Evolutionary conservation across 2,329 filamentous ascomycete species (phyloP), one percentile per base, ranked within the genome.

Genomic region (Fusarium hostae): DNA sequence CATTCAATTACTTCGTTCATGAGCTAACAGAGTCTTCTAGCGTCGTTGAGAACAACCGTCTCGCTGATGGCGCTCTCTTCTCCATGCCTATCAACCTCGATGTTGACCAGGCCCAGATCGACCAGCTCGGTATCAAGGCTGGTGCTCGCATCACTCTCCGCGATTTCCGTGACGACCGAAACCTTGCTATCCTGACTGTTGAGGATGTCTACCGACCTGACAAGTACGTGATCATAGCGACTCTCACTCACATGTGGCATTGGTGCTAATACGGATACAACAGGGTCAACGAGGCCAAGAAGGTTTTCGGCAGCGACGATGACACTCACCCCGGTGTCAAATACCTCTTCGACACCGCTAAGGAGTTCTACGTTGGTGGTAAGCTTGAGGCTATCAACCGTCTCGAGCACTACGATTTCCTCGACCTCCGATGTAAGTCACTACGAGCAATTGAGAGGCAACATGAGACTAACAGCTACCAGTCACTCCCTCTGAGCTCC

Each of bases 381-480:
- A 98, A 97, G 89, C 86, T 99, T 73, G 94, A 98, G 81, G 96
- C 96, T 70, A 91, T 99, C 81, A 95, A 95, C 88, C 92, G 94
- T 76, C 89, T 97, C 68, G 94, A 97, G 86, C 96, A 99, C 88
- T 99, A 99, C 86, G 96, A 99, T 86, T 98, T 98, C 86, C 94
- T 98, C 76, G 96, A 93, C 79, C 90, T 98, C 66, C 91, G 96
- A 86, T 98, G 93, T 94, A 87, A 83, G 91, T 82, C 35, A 26
- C 24, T 9, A 34, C 41, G 47, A 37, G 28, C 24, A 32, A 50
- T 24, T 22, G 16, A n/a, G 34, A 7, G 13, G 9, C 39, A 35
- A 20, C 30, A 48, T 20, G 9, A 44, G 41, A 39, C 73, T 78
- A 63, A 76, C 55, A 24, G 20, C 30, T 9, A 26, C 10, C 52